phyloP scores from a whole-genome alignment of 257 asterid species.

The Solanum appendiculatum region DNA sequence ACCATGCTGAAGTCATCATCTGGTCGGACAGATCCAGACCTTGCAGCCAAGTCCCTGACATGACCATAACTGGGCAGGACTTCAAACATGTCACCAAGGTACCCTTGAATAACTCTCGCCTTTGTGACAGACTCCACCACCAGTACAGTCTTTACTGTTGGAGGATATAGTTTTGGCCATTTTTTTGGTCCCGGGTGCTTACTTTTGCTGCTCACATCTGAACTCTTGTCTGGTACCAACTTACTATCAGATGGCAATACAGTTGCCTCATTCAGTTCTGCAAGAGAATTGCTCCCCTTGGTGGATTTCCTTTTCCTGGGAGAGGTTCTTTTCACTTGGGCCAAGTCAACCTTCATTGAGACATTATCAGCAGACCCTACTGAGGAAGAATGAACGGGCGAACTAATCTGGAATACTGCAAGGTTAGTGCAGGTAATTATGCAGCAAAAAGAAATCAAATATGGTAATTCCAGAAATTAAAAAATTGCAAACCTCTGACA shows the following conservation, averaged over 20 bases:
- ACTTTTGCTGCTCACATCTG: constrained; percentile 14
- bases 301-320: constrained; percentile 25
- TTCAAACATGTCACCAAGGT: constrained; percentile 92
- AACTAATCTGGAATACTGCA: constrained; percentile 32
- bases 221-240: constrained; percentile 10
- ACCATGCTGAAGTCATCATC: constrained; percentile 95
- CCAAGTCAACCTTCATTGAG: constrained; percentile 17
- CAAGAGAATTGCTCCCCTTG: constrained; percentile 13
- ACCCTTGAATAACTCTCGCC: constrained; percentile 90
- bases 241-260: constrained; percentile 15
- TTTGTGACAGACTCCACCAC: constrained; percentile 85
- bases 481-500: constrained; percentile 37
- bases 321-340: constrained; percentile 26
- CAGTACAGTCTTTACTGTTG: constrained; percentile 56
- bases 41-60: constrained; percentile 93
- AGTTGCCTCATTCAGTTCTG: constrained; percentile 11
- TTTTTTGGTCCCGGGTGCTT: constrained; percentile 21
- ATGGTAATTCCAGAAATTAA: constrained; percentile 3
- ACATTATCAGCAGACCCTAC: constrained; percentile 23
- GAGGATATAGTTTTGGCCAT: constrained; percentile 70
- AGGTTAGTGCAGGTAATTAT: constrained; percentile 15
- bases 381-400: constrained; percentile 8
- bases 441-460: constrained; percentile 3
- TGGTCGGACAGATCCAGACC: constrained; percentile 96
- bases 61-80: constrained; percentile 93